Conservation (phyloP, 371 early-diverging fungal genomes). For the Smittium culicis region DNA sequence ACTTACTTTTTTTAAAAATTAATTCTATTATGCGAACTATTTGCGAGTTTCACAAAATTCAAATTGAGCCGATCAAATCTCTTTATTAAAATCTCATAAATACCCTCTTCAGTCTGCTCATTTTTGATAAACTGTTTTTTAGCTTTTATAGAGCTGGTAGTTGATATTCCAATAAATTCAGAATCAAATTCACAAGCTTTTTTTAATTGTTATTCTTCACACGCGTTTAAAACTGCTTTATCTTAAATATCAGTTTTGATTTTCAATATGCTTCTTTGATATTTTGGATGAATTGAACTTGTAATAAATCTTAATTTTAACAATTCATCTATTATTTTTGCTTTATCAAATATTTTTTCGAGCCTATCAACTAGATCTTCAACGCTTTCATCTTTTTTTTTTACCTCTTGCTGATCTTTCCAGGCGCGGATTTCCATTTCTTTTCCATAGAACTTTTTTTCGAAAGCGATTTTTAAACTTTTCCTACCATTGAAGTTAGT, state of each 20-base stretch:
- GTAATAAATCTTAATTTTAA: background rate
- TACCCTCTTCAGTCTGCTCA: background rate
- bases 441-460: no score
- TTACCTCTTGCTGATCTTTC: background rate
- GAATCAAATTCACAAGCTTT: background rate
- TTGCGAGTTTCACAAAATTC: background rate
- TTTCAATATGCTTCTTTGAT: background rate
- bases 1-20: background rate
- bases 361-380: background rate
- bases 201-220: background rate
- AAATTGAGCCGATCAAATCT: background rate
- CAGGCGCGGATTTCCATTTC: background rate
- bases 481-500: no score
- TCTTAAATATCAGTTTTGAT: background rate
- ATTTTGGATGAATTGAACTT: background rate
- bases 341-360: background rate
- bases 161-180: background rate
- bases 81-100: background rate
- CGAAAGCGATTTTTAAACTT: no score
- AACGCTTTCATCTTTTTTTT: background rate
- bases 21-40: background rate
- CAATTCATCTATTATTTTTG: background rate
- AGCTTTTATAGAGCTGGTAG: background rate
- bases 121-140: background rate
- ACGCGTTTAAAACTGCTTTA: background rate